Base-by-base conservation (phyloP, 768 basidiomycete species). In the Cyclocybe aegerita region DNA sequence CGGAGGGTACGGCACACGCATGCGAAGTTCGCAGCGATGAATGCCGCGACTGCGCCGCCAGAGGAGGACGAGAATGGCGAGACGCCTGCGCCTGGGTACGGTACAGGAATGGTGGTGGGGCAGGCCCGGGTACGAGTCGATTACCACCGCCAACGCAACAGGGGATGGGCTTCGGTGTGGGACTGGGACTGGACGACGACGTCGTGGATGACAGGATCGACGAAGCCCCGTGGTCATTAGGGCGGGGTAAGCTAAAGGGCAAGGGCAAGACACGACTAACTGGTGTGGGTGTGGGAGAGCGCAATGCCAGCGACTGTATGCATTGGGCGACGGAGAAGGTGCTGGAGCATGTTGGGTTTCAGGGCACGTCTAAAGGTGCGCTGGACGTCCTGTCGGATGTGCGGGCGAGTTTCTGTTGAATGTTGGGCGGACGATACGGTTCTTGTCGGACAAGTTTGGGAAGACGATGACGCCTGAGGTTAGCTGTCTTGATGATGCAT, bases 341-440 rank as follows among this genome's bases (percentile, higher is more conserved):
- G 44, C 61, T 97, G 59, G 93, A 96, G 58, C 95, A 97, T 73
- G 77, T 79, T 42, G 94, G 94, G 2, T 97, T 97, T 61, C 95
- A 97, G 76, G 91, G 92, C 39, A 66, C 90, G 9, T 88, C 91
- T n/a, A 77, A 81, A 58, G 73, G 77, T 38, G 82, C 94, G 0
- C 66, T 97, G 42, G 88, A 91, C 55, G 85, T 93, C 10, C 69
- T 98, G 15, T 76, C 86, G 0, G 78, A 85, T 38, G 85, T 95
- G 80, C 88, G 0, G 78, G 86, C 0, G 90, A 95, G 58, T 96
- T 91, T 67, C 63, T 98, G 4, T 65, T 80, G 15, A 96, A 94
- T 60, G 82, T 98, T 38, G 96, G 96, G 2, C 78, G 86, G 40
- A 95, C 92, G 10, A 83, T 98, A 45, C 79, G 86, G 48, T 90